A percentile compares a stretch with the other conserved stretches of the same genome.
These are phyloP conservation scores for Globisporangium megalacanthum DNA, from an alignment of 352 stramenopile species.

Conservation along the genomic window DNA sequence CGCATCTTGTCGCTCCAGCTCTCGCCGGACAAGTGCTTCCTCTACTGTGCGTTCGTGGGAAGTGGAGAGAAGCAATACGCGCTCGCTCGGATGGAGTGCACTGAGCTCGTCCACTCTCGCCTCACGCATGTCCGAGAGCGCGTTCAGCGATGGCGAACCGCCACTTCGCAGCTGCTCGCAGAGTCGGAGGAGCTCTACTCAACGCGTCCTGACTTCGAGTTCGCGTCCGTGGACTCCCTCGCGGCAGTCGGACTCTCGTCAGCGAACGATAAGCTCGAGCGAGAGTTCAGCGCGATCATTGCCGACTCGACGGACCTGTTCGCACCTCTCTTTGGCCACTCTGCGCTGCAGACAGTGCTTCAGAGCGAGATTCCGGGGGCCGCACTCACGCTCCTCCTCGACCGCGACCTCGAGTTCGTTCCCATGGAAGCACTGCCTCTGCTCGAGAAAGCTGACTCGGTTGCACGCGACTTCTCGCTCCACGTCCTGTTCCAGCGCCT, in stretches of 20 bases:
- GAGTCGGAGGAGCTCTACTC: constrained; percentile 30
- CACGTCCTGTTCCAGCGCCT: constrained; percentile 60
- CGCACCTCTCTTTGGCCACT: constrained; percentile 45
- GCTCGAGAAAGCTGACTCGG: constrained; percentile 39
- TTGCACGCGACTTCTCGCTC: constrained; percentile 65
- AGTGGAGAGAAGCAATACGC: constrained; percentile 34
- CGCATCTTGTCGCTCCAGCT: constrained; percentile 58
- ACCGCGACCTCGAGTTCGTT: constrained; percentile 40
- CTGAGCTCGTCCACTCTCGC: constrained; percentile 17
- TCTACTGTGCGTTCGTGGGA: constrained; percentile 43
- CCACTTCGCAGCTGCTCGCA: constrained; percentile 31
- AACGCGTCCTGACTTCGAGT: constrained; percentile 40
- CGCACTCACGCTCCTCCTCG: constrained; percentile 43
- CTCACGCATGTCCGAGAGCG: constrained; percentile 24
- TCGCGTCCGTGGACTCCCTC: constrained; percentile 10
- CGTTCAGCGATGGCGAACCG: constrained; percentile 32
- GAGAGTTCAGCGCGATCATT: constrained; percentile 47
- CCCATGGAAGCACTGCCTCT: constrained; percentile 48
- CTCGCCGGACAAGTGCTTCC: constrained; percentile 57
- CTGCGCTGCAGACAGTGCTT: constrained; percentile 28
- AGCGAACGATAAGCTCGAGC: constrained; percentile 38
- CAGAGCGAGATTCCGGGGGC: constrained; percentile 39
- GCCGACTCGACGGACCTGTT: constrained; percentile 39
- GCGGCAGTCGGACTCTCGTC: neutral
- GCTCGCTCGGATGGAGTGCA: constrained; percentile 62